Evolutionary conservation across 2,329 filamentous ascomycete species (phyloP), one percentile per base, ranked within the genome.

Genomic region (Karstenula rhodostoma): DNA sequence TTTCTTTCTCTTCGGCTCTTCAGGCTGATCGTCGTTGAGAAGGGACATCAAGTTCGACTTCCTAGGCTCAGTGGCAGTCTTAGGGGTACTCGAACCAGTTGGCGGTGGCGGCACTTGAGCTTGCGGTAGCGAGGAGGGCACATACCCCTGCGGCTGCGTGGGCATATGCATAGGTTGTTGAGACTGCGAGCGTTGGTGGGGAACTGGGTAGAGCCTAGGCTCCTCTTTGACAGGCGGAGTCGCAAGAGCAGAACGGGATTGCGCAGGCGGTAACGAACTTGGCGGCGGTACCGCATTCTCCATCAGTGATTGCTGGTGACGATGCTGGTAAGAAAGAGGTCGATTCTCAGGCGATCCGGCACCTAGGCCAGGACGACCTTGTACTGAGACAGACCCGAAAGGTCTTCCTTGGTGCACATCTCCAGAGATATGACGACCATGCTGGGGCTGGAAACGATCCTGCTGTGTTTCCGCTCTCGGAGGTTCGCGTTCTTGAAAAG

Each of bases 21-120:
- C 75, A 6, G 75, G 72, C 55, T 77, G 74, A n/a, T 73, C 62
- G 29, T 76, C 75, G 57, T 79, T 79, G 15, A 79, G 70, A 17
- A 79, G 56, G 3, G 75, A 77, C 57, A 78, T 66, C 15, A 79
- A 42, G 52, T 78, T 78, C 7, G 76, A 78, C 56, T 74, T 78
- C 47, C 73, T 72, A 9, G 75, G 73, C 54, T 74, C 72, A n/a
- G 68, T 57, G 15, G 68, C 64, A 60, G 76, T 72, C 55, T 74
- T 73, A 2, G 70, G 62, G 54, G 58, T 58, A 37, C 60, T 59
- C 43, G 71, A 49, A 42, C 57, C 40, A 13, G 62, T 57, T 9
- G 49, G 60, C 1, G 69, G 64, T 8, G 69, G 62, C 0, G 58
- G 59, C 32, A 61, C 61, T 37, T 71, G 69, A 49, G 60, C 37